Evolutionary conservation across 2,329 filamentous ascomycete genomes (phyloP).

Genomic region (Myriosclerotinia duriaeana): DNA sequence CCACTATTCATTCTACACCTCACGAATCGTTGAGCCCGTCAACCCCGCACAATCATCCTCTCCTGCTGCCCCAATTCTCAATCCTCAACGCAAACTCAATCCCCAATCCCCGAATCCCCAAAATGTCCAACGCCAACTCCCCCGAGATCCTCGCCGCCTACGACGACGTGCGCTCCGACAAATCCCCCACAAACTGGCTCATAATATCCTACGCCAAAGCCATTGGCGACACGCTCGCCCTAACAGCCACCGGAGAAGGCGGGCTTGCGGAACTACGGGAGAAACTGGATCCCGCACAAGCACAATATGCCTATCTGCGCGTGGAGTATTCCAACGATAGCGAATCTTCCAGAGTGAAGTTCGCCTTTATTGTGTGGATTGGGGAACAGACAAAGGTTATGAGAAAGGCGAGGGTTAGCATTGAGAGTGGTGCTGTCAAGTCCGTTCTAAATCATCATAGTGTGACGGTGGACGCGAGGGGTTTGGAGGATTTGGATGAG

Average conservation of each 20-base stretch:
- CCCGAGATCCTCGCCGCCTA: constrained; percentile 64
- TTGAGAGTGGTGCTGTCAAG: constrained; percentile 67
- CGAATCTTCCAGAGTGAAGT: constrained; percentile 68
- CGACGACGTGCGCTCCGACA: constrained; percentile 66
- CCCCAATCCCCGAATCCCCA: constrained; percentile 1
- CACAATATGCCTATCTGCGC: constrained; percentile 46
- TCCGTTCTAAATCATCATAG: constrained; percentile 62
- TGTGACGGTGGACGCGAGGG: constrained; percentile 61
- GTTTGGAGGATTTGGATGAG: constrained; percentile 60
- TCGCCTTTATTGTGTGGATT: constrained; percentile 67
- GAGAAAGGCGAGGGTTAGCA: constrained; percentile 67
- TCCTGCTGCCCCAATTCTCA: not conserved
- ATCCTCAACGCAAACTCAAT: not conserved
- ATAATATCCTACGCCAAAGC: constrained; percentile 60
- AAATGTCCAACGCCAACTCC: constrained; percentile 57
- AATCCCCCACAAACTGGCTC: constrained; percentile 65
- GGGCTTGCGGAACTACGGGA: constrained; percentile 58
- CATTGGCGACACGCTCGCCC: constrained; percentile 55
- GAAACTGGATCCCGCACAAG: constrained; percentile 49
- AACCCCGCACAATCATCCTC: constrained; percentile 8
- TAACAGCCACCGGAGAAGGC: constrained; percentile 59
- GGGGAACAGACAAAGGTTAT: constrained; percentile 64
- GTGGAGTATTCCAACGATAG: constrained; percentile 71
- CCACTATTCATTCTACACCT: constrained; percentile 3
- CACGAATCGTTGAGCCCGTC: not conserved